Evolutionary conservation across 2,329 filamentous ascomycete species (phyloP).

Genomic region (Parafenestella ontariensis): DNA sequence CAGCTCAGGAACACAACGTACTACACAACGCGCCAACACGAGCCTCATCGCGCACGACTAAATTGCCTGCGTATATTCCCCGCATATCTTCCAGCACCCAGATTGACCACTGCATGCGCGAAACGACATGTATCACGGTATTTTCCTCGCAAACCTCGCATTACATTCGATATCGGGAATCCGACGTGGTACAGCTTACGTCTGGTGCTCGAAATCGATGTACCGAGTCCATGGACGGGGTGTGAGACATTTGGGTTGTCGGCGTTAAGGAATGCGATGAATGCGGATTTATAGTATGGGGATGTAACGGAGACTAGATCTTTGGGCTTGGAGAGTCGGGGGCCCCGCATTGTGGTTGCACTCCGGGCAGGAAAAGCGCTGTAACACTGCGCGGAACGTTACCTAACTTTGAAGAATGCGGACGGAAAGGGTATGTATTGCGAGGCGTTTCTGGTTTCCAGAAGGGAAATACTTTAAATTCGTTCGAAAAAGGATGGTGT

Average conservation of each 20-base stretch:
- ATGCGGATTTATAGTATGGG: slow-evolving; percentile 11
- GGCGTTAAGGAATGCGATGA: slow-evolving; percentile 6
- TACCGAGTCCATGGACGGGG: not conserved
- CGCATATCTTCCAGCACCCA: not conserved
- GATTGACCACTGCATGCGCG: not conserved
- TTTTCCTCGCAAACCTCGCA: not conserved
- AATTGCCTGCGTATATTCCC: not conserved
- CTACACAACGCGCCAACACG: not conserved
- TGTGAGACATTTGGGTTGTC: not conserved
- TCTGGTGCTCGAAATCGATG: not conserved
- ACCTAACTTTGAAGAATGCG: not conserved
- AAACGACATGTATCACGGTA: not conserved
- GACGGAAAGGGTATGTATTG: not conserved
- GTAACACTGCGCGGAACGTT: not conserved
- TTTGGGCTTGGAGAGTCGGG: not conserved
- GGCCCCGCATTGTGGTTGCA: not conserved
- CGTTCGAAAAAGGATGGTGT: too few species aligned
- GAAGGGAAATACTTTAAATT: too few species aligned
- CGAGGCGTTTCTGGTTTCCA: too few species aligned
- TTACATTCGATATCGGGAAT: not conserved
- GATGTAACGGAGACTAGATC: not conserved
- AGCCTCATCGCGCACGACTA: not conserved
- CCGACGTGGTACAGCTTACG: not conserved
- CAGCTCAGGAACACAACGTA: not conserved
- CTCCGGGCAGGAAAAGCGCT: not conserved